Percentiles rank a stretch among this genome's conserved stretches.
phyloP scores from a whole-genome alignment of 2,329 filamentous ascomycete species.

The Monilinia aucupariae region DNA sequence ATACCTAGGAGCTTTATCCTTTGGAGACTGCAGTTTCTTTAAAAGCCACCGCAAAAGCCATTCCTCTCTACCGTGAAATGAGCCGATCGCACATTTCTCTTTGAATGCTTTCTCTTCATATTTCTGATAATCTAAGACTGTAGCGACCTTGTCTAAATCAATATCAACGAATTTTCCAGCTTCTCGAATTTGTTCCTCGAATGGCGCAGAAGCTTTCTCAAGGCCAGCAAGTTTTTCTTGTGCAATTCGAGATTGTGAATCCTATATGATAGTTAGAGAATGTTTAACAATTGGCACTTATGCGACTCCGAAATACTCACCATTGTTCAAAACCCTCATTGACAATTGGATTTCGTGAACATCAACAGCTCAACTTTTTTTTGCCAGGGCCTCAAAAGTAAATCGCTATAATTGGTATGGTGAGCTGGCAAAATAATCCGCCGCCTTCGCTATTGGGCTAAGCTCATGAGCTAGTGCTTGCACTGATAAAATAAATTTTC shows the following conservation, averaged over 20 bases:
- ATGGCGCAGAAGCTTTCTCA: constrained; percentile 35
- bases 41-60: constrained; percentile 64
- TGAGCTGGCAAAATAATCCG: rapidly evolving
- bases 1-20: constrained; percentile 34
- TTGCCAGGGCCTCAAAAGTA: background rate
- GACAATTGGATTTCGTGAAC: background rate
- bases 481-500: constrained; percentile 3
- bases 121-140: constrained; percentile 10
- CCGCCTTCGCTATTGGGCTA: background rate
- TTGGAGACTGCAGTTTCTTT: constrained; percentile 47
- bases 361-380: constrained; percentile 10
- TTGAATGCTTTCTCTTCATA: constrained; percentile 3
- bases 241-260: constrained; percentile 31
- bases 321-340: constrained; percentile 1
- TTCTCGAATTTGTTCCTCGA: constrained; percentile 35
- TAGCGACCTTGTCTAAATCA: constrained; percentile 26
- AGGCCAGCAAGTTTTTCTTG: constrained; percentile 34
- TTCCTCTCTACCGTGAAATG: constrained; percentile 47
- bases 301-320: background rate
- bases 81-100: constrained; percentile 8
- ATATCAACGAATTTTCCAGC: constrained; percentile 34
- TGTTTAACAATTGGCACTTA: background rate
- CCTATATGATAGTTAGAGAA: constrained; percentile 19
- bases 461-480: background rate
- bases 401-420: background rate